Evolutionary conservation across 176 grass and related monocot species (phyloP).

Genomic region (Rhynchospora breviuscula): DNA sequence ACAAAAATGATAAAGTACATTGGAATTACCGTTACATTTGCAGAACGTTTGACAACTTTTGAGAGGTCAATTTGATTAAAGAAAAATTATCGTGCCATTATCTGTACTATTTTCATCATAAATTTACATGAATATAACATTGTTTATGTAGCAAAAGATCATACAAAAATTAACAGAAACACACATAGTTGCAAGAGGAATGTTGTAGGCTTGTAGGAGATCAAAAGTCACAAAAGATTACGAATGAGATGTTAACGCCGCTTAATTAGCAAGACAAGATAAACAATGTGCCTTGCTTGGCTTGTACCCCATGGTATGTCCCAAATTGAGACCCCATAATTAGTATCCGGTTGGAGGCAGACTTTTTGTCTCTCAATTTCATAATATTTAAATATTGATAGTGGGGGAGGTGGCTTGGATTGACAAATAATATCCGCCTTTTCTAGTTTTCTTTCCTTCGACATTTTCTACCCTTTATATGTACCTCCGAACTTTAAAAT

Average conservation of each 20-base stretch:
- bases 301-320: slow-evolving; percentile 23
- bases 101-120: background rate
- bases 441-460: background rate
- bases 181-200: background rate
- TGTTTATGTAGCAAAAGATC: too few relatives aligned
- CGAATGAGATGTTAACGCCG: background rate
- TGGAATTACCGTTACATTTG: too few relatives aligned
- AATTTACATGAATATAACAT: background rate
- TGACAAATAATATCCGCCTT: background rate
- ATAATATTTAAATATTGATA: background rate
- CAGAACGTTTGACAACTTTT: too few relatives aligned
- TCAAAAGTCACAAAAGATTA: background rate
- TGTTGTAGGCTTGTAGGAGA: background rate
- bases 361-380: slow-evolving; percentile 9
- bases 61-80: background rate
- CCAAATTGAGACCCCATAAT: slow-evolving; percentile 20
- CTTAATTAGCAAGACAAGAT: background rate
- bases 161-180: background rate
- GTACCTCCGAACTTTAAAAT: background rate
- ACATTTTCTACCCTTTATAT: background rate
- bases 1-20: too few relatives aligned
- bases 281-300: slow-evolving; percentile 17
- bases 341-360: slow-evolving; percentile 9
- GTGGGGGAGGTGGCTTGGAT: slow-evolving; percentile 6
- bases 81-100: background rate